Base-by-base conservation (phyloP, 805 yeast species). In the Candida nitratophila region DNA sequence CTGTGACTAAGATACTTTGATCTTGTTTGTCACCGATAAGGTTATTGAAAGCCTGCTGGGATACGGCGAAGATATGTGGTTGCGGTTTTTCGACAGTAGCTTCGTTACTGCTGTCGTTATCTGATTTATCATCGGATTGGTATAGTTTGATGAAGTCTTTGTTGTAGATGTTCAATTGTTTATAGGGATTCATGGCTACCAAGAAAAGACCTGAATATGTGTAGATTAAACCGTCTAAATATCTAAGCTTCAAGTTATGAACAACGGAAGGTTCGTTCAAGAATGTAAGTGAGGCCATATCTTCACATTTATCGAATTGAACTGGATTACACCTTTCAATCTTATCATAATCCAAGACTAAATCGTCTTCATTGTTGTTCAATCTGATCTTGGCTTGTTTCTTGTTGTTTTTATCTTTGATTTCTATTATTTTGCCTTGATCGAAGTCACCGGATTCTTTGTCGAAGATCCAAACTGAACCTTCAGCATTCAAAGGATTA, bases 241-340 rank as follows among this genome's bases (percentile, higher is more conserved):
- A 93, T 54, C 99, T 75, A 41, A 81, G 66, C 52, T 80, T 77
- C 49, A 93, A 64, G 60, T 93, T 93, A 64, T 88, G 74, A 10
- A 93, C 76, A n/a, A 93, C 98, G 0, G 96, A 85, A 0, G 99
- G 96, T 60, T 93, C 99, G 61, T 91, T 93, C 48, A 93, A 70
- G 62, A 83, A 88, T 0, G 99, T 93, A 50, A 93, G 71, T 53
- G 90, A 96, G 0, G 98, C 98, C 90, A 93, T 87, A 56, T 93
- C 96, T 52, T 85, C 81, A 47, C 95, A 91, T 54, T 80, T 83
- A 62, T 93, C 95, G 63, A 93, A 93, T 52, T 86, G 85, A 9
- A 81, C 71, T 1, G 99, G 99, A 57, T 93, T 93, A 42, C 90
- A 87, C 54, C 77, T 79, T 51, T 82, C 82, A 20, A 70, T 73